A percentile compares a stretch with the other conserved stretches of the same genome.
phyloP scores from a whole-genome alignment of 805 yeast genomes.

The Spathaspora boniae region DNA sequence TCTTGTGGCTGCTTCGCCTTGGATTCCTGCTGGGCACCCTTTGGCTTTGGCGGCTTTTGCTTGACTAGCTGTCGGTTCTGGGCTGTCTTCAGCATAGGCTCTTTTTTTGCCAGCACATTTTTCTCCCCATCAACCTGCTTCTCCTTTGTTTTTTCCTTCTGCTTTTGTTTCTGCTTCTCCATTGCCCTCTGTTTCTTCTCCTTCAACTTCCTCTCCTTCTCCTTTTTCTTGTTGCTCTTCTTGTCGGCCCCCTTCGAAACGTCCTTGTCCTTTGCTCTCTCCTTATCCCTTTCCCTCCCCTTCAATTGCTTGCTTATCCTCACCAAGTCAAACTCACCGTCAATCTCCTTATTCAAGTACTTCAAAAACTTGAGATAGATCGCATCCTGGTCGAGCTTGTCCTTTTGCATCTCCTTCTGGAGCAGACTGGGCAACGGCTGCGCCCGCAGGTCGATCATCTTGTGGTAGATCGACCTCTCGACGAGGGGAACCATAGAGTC shows the following conservation, averaged over 20 bases:
- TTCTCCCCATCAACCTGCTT: conserved; percentile 10
- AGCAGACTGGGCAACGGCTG: too few species aligned
- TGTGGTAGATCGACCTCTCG: conserved; percentile 29
- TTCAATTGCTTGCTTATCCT: conserved; percentile 10
- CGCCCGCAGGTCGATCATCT: conserved; percentile 10
- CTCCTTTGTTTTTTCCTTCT: not conserved
- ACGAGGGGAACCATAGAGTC: conserved; percentile 29
- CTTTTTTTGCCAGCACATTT: conserved; percentile 4
- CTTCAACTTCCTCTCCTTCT: conserved; percentile 10
- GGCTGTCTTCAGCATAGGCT: not conserved
- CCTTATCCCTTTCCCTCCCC: conserved; percentile 2
- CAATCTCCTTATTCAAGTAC: conserved; percentile 9
- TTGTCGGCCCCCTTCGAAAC: conserved; percentile 4
- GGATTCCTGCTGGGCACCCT: not conserved
- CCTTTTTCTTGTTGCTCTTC: conserved; percentile 8
- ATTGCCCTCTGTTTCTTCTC: too few species aligned
- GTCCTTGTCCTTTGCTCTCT: not conserved
- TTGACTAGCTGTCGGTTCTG: too few species aligned
- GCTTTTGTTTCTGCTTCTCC: conserved; percentile 12
- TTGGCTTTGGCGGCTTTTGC: conserved; percentile 1
- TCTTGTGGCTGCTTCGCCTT: not conserved
- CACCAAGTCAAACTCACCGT: conserved; percentile 10
- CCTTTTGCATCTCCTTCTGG: conserved; percentile 2
- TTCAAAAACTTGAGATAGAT: conserved; percentile 11
- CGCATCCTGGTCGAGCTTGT: conserved; percentile 12